phyloP scores from a whole-genome alignment of 495 filamentous ascomycete genomes.

The Neurospora terricola region DNA sequence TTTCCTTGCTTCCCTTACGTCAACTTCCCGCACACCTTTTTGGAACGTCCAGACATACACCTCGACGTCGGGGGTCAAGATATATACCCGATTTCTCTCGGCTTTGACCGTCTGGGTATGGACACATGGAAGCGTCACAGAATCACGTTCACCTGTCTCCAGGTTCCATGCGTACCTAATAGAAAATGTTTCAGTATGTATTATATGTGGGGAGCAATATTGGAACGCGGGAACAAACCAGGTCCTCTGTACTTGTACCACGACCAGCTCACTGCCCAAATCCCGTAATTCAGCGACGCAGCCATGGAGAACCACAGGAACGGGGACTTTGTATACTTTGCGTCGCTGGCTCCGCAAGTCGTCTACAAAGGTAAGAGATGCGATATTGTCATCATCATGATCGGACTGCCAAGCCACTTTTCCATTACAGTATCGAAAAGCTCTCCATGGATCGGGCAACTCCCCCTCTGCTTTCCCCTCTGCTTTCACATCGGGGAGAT shows the following conservation, averaged over 20 bases:
- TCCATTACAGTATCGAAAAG: slow-evolving; percentile 14
- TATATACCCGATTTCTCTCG: not conserved
- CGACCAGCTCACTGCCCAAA: slow-evolving; percentile 21
- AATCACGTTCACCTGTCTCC: not conserved
- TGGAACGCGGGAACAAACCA: slow-evolving; percentile 14
- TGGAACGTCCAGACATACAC: slow-evolving; percentile 2
- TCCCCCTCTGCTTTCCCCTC: too few species aligned
- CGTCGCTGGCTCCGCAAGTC: slow-evolving; percentile 16
- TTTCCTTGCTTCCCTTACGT: too few species aligned
- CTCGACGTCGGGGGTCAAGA: not conserved
- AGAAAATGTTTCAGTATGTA: slow-evolving; percentile 2
- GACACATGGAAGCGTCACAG: not conserved
- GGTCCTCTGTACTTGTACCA: slow-evolving; percentile 8
- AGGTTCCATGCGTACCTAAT: slow-evolving; percentile 8
- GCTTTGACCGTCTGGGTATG: not conserved
- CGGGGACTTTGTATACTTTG: slow-evolving; percentile 15
- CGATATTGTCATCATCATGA: not conserved
- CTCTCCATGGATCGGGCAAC: not conserved
- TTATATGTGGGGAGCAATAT: not conserved
- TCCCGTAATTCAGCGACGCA: slow-evolving; percentile 2
- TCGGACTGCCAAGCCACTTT: slow-evolving; percentile 21
- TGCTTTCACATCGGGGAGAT: too few species aligned
- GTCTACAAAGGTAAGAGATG: slow-evolving; percentile 14
- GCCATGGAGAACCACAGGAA: not conserved
- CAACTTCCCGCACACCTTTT: too few species aligned